Percentiles rank a stretch among this genome's conserved stretches.
Conservation (phyloP, 495 filamentous ascomycete genomes). For the Opeltia flavorubescens region DNA sequence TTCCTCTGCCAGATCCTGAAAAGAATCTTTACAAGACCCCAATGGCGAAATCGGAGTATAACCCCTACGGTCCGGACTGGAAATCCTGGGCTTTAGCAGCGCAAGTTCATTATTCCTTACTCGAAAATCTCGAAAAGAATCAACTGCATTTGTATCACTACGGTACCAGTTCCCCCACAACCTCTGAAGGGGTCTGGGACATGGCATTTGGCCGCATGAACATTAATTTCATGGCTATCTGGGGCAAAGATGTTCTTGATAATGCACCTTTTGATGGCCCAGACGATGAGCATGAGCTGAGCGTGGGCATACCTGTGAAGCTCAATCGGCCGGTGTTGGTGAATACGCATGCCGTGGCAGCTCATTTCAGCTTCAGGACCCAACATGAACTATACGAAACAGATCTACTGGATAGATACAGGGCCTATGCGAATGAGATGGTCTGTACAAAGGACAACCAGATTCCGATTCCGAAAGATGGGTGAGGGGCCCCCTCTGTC, state of each 20-base stretch:
- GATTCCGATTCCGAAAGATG: slow-evolving; percentile 3
- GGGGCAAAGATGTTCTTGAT: slow-evolving; percentile 28
- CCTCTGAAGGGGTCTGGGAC: slow-evolving; percentile 24
- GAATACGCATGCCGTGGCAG: slow-evolving; percentile 27
- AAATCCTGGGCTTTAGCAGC: slow-evolving; percentile 32
- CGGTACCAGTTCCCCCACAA: slow-evolving; percentile 10
- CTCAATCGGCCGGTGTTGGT: slow-evolving; percentile 21
- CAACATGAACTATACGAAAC: slow-evolving; percentile 20
- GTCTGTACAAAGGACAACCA: slow-evolving; percentile 15
- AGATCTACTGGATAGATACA: slow-evolving; percentile 29
- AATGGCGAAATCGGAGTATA: slow-evolving; percentile 17
- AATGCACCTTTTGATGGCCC: slow-evolving; percentile 10
- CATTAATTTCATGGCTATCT: slow-evolving; percentile 34
- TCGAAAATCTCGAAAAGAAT: slow-evolving; percentile 30
- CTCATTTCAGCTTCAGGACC: slow-evolving; percentile 29
- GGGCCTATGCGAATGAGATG: slow-evolving; percentile 30
- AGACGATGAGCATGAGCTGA: slow-evolving; percentile 17
- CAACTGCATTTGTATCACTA: slow-evolving; percentile 28
- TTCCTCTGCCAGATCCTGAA: slow-evolving; percentile 21
- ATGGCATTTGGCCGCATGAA: slow-evolving; percentile 29
- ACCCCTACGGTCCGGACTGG: slow-evolving; percentile 19
- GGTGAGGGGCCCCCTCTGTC: too few species aligned
- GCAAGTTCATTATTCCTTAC: slow-evolving; percentile 34
- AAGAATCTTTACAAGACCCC: slow-evolving; percentile 26
- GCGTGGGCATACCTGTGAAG: slow-evolving; percentile 9